Percentiles rank a stretch among this genome's conserved stretches.
These are phyloP conservation scores for Fragilaria crotonensis DNA, from an alignment of 108 stramenopile genomes.

Conservation along the genomic window DNA sequence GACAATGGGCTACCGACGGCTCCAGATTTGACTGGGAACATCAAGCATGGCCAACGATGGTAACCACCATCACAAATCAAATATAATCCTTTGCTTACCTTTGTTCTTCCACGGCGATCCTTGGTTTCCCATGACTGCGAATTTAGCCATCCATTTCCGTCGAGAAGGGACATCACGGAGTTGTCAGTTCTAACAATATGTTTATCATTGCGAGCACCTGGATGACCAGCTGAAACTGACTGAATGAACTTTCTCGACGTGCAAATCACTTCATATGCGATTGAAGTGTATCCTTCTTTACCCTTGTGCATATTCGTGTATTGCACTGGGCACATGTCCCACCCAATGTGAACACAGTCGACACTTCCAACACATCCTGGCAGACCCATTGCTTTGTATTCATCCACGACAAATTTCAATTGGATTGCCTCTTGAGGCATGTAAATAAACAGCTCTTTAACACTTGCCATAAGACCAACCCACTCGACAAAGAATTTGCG, in stretches of 20 bases:
- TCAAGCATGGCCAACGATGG: background rate
- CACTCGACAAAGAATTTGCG: background rate
- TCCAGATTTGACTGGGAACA: background rate
- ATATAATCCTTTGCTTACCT: background rate
- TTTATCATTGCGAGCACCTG: background rate
- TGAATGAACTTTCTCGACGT: background rate
- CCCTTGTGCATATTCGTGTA: conserved; percentile 12
- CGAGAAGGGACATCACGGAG: background rate
- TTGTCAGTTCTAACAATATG: background rate
- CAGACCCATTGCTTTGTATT: conserved; percentile 7
- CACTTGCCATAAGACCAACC: background rate
- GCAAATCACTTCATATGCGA: conserved; percentile 28
- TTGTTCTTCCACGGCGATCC: background rate
- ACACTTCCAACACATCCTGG: conserved; percentile 28
- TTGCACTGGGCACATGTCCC: conserved; percentile 24
- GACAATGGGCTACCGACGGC: background rate
- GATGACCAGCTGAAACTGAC: background rate
- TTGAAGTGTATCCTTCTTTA: conserved; percentile 21
- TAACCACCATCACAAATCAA: background rate
- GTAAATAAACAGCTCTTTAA: background rate
- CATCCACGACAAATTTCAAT: background rate
- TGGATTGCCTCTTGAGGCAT: background rate
- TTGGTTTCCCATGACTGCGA: background rate
- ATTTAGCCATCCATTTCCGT: background rate
- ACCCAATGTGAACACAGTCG: conserved; percentile 30